Percentiles rank a stretch among this genome's conserved stretches.
Conservation (phyloP, 2,329 filamentous ascomycete species). For the Furcasterigmium sp. region DNA sequence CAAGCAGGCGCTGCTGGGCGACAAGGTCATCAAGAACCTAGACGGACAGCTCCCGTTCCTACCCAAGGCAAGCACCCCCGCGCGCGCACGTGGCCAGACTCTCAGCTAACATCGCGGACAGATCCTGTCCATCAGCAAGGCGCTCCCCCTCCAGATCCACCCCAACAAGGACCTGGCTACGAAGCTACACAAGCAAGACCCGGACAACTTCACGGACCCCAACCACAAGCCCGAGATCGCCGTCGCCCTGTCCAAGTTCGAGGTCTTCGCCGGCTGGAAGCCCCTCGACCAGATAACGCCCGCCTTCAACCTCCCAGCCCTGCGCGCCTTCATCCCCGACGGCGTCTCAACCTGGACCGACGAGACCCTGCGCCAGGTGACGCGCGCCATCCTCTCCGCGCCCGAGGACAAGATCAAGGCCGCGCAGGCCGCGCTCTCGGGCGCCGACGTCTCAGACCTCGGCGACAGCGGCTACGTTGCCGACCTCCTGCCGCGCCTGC, state of each 20-base stretch:
- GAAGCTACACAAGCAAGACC: slow-evolving; percentile 58
- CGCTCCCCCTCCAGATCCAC: slow-evolving; percentile 69
- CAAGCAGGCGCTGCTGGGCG: slow-evolving; percentile 58
- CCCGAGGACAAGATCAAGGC: slow-evolving; percentile 47
- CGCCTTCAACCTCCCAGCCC: slow-evolving; percentile 50
- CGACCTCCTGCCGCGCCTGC: slow-evolving; percentile 58
- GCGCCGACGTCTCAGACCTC: slow-evolving; percentile 41
- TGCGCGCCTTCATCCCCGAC: slow-evolving; percentile 47
- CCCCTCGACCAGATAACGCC: slow-evolving; percentile 53
- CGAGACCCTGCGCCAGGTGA: slow-evolving; percentile 51
- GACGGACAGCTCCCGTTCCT: slow-evolving; percentile 61
- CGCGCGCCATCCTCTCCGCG: slow-evolving; percentile 48
- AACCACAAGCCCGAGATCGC: slow-evolving; percentile 83
- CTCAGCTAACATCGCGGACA: slow-evolving; percentile 14
- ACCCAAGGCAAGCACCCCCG: slow-evolving; percentile 50
- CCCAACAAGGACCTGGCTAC: slow-evolving; percentile 63
- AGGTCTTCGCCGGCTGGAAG: slow-evolving; percentile 73
- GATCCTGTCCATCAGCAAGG: slow-evolving; percentile 70
- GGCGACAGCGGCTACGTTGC: slow-evolving; percentile 51
- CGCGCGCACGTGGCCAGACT: neutral
- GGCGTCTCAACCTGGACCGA: slow-evolving; percentile 45
- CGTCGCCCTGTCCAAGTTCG: slow-evolving; percentile 64
- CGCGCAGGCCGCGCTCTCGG: slow-evolving; percentile 45
- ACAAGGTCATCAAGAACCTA: slow-evolving; percentile 56
- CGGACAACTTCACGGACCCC: slow-evolving; percentile 61